These are phyloP conservation scores for Carallia brachiata DNA, from an alignment of 345 rosid species.

Conservation along the genomic window DNA sequence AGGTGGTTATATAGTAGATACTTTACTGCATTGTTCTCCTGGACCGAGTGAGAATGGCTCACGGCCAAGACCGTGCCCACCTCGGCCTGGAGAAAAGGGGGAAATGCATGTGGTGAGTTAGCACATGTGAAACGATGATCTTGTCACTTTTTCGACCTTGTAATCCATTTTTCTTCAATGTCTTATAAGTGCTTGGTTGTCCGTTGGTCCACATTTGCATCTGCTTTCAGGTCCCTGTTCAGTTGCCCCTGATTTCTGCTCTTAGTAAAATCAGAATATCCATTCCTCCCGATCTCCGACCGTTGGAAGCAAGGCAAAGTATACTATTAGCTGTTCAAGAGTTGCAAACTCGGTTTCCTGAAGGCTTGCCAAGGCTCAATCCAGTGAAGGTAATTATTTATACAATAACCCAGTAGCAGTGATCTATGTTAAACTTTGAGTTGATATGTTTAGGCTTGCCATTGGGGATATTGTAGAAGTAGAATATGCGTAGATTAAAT, in stretches of 20 bases:
- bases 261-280: constrained; percentile 74
- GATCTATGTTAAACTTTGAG: neutral
- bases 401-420: neutral
- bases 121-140: neutral
- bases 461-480: neutral
- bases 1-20: constrained; percentile 85
- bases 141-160: neutral
- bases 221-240: constrained; percentile 79
- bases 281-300: constrained; percentile 87
- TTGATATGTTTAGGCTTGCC: neutral
- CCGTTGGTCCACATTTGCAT: constrained; percentile 18
- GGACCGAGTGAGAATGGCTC: constrained; percentile 77
- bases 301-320: constrained; percentile 93
- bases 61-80: constrained; percentile 90
- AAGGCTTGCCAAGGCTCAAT: constrained; percentile 94
- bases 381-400: constrained; percentile 70
- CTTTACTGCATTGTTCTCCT: constrained; percentile 87
- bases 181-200: constrained; percentile 1
- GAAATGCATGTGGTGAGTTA: constrained; percentile 98
- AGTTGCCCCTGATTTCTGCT: constrained; percentile 78
- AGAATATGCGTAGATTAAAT: too few species aligned
- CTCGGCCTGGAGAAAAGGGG: constrained; percentile 89
- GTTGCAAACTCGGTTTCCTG: constrained; percentile 74
- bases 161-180: neutral
- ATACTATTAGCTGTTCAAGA: constrained; percentile 85